phyloP scores from a whole-genome alignment of 2,329 filamentous ascomycete genomes.

The Alternaria sp. region DNA sequence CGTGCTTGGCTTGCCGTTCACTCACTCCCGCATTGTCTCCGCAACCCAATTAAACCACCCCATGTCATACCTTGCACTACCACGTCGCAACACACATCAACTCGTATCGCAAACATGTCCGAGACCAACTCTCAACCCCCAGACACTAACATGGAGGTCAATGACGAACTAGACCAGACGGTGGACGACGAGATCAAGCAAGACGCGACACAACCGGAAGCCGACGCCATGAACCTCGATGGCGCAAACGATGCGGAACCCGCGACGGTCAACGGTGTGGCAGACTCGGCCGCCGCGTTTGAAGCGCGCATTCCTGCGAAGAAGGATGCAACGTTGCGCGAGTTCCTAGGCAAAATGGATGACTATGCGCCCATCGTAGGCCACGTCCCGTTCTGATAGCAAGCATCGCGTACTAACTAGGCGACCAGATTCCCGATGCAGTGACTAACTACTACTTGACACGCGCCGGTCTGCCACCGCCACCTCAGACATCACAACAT shows the following conservation, averaged over 20 bases:
- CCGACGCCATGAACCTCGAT: constrained; percentile 54
- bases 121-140: constrained; percentile 41
- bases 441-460: constrained; percentile 99
- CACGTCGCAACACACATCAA: constrained; percentile 13
- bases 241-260: constrained; percentile 50
- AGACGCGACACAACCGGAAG: constrained; percentile 42
- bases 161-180: constrained; percentile 53
- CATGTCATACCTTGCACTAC: constrained; percentile 17
- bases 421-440: constrained; percentile 86
- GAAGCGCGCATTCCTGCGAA: constrained; percentile 76
- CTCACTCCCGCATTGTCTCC: constrained; percentile 30
- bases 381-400: constrained; percentile 24
- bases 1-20: constrained; percentile 22
- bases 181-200: constrained; percentile 55
- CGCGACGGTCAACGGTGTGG: constrained; percentile 46
- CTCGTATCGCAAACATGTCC: constrained; percentile 40
- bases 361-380: constrained; percentile 96
- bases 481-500: constrained; percentile 86
- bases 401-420: constrained; percentile 24
- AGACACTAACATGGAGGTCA: constrained; percentile 43
- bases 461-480: constrained; percentile 90
- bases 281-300: constrained; percentile 58
- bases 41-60: constrained; percentile 17
- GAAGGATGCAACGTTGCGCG: constrained; percentile 90
- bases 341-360: constrained; percentile 96